Percentiles rank a stretch among this genome's conserved stretches.
Conservation (phyloP, 306 rosid genomes). For the Vigna angularis region DNA sequence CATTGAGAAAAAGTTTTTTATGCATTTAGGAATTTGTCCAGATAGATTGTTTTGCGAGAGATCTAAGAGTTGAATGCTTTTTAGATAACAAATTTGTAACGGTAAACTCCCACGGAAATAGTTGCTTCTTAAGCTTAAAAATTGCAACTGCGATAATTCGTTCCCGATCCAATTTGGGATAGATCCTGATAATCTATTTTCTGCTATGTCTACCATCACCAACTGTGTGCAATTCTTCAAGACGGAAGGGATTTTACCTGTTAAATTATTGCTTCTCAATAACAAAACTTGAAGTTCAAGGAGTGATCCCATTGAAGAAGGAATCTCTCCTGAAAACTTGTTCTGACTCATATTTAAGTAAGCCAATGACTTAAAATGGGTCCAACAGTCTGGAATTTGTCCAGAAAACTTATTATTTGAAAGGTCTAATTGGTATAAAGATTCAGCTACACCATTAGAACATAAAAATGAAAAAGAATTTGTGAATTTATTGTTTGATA, state of each 20-base stretch:
- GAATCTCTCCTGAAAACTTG: neutral
- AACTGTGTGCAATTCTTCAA: constrained; percentile 17
- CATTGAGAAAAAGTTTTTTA: neutral
- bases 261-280: constrained; percentile 32
- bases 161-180: neutral
- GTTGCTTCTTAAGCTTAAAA: neutral
- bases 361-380: neutral
- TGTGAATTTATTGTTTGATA: constrained; percentile 17
- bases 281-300: neutral
- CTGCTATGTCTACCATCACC: neutral
- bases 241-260: neutral
- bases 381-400: constrained; percentile 2
- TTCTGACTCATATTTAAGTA: constrained; percentile 30
- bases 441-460: neutral
- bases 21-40: neutral
- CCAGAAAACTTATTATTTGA: constrained; percentile 18
- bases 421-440: neutral
- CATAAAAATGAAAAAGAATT: neutral
- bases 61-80: neutral
- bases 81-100: neutral
- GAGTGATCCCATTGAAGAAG: constrained; percentile 32
- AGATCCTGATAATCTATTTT: too few relatives aligned
- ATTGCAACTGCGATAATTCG: neutral
- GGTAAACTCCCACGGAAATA: constrained; percentile 11
- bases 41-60: neutral